Conservation (phyloP, 345 rosid species). For the Streptanthus diversifolius region DNA sequence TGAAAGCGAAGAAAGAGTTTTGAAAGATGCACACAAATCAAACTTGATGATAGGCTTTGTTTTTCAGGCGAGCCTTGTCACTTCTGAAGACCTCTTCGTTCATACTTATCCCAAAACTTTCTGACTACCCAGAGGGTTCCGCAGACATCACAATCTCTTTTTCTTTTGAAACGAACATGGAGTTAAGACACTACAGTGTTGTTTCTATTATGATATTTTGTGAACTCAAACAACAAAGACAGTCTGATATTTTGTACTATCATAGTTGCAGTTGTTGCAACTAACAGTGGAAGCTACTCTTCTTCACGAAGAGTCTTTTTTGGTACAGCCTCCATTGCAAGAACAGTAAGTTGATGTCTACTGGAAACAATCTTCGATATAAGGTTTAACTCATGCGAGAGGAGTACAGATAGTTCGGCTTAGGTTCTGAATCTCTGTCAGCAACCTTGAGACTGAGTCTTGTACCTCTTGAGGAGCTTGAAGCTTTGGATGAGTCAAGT, state of each 20-base stretch:
- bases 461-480: conserved; percentile 52
- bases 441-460: conserved; percentile 45
- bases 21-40: conserved; percentile 16
- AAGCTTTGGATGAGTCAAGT: conserved; percentile 45
- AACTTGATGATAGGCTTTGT: conserved; percentile 19
- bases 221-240: neutral
- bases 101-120: conserved; percentile 9
- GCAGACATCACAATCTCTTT: neutral
- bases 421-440: conserved; percentile 52
- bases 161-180: neutral
- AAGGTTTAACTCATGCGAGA: conserved; percentile 20
- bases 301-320: neutral
- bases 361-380: neutral
- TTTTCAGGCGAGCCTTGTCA: neutral
- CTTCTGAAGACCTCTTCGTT: neutral
- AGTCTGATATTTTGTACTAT: neutral
- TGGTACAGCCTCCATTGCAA: neutral
- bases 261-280: neutral
- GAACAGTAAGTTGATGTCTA: neutral
- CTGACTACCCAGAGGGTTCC: neutral
- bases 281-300: neutral
- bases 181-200: neutral
- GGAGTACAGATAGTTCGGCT: conserved; percentile 42
- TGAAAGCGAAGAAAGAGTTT: neutral
- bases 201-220: neutral